These are phyloP conservation scores for Hamigera avellanea DNA, from an alignment of 495 filamentous ascomycete genomes.

Conservation along the genomic window DNA sequence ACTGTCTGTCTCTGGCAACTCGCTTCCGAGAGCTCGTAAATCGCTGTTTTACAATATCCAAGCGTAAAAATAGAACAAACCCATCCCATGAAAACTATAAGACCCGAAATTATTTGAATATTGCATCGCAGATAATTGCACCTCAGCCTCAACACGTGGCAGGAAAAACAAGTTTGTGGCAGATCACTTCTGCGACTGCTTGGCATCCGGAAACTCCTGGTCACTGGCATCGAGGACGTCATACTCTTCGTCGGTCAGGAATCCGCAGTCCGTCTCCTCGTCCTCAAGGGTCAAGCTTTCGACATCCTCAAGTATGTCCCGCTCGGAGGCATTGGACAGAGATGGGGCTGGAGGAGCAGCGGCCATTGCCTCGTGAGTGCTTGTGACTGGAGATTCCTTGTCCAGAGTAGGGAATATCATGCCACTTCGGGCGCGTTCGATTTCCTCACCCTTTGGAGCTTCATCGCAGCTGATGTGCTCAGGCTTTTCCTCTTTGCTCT, in stretches of 20 bases:
- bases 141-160: too few species aligned
- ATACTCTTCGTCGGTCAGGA: constrained; percentile 95
- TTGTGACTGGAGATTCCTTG: constrained; percentile 80
- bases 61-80: not conserved
- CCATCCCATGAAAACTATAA: constrained; percentile 14
- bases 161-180: not conserved
- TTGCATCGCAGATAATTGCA: not conserved
- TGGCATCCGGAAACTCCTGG: constrained; percentile 58
- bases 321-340: constrained; percentile 32
- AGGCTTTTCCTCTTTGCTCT: constrained; percentile 13
- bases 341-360: constrained; percentile 19
- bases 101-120: not conserved
- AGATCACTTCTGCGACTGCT: constrained; percentile 18
- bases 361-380: constrained; percentile 52
- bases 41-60: too few species aligned
- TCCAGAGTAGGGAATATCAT: constrained; percentile 98
- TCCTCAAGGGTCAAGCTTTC: constrained; percentile 55
- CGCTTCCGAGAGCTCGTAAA: too few species aligned
- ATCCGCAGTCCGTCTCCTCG: constrained; percentile 48
- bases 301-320: constrained; percentile 52
- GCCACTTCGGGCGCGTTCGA: constrained; percentile 38
- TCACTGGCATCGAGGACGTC: constrained; percentile 94
- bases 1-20: too few species aligned
- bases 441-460: constrained; percentile 6
- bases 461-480: constrained; percentile 2